Evolutionary conservation across 2,329 filamentous ascomycete species (phyloP).

Genomic region (Alternaria metachromatica): DNA sequence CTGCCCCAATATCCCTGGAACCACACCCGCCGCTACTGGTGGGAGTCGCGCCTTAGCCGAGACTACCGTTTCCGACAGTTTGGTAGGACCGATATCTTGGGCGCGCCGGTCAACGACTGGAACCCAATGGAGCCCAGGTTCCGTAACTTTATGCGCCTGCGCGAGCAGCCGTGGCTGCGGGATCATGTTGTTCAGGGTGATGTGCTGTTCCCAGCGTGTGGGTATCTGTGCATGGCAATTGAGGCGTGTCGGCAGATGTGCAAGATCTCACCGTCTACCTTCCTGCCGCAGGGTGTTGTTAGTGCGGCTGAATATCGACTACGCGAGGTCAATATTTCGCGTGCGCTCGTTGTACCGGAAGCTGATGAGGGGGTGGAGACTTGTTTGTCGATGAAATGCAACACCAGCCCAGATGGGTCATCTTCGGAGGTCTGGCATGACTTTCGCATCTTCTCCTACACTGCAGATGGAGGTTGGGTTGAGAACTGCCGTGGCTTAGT

Average conservation of each 20-base stretch:
- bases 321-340: constrained; percentile 24
- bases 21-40: constrained; percentile 38
- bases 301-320: constrained; percentile 17
- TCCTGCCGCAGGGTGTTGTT: not conserved
- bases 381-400: constrained; percentile 19
- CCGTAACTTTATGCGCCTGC: constrained; percentile 29
- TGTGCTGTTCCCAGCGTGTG: constrained; percentile 25
- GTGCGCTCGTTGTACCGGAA: constrained; percentile 32
- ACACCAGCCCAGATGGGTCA: not conserved
- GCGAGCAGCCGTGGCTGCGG: constrained; percentile 28
- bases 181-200: constrained; percentile 28
- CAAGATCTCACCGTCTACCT: constrained; percentile 10
- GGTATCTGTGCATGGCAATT: constrained; percentile 24
- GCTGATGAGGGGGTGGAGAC: constrained; percentile 32
- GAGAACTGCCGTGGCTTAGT: constrained; percentile 24
- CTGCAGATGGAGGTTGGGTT: constrained; percentile 14
- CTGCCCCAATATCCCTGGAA: constrained; percentile 47
- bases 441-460: constrained; percentile 25
- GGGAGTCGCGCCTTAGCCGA: constrained; percentile 26
- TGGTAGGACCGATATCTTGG: constrained; percentile 24
- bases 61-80: constrained; percentile 23
- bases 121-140: constrained; percentile 25
- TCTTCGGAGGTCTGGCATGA: constrained; percentile 17
- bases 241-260: constrained; percentile 19
- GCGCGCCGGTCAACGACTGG: constrained; percentile 16